Conservation (phyloP, 352 stramenopile species). For the Pythium biforme region DNA sequence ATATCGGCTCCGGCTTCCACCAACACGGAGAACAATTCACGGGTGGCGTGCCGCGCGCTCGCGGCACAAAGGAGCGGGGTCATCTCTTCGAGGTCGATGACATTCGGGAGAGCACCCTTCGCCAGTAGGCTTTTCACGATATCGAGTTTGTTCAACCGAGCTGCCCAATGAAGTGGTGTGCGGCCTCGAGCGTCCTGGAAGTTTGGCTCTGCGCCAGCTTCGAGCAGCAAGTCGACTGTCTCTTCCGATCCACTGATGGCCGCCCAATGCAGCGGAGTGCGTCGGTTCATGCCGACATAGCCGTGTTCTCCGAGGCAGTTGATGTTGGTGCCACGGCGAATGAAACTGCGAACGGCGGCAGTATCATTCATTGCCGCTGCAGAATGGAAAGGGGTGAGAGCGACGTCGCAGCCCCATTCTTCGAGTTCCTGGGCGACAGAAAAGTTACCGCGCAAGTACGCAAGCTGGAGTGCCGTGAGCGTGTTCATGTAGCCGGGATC, state of each 20-base stretch:
- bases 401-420: slow-evolving; percentile 79
- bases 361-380: slow-evolving; percentile 74
- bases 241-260: slow-evolving; percentile 62
- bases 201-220: slow-evolving; percentile 58
- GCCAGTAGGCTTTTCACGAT: slow-evolving; percentile 55
- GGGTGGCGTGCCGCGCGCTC: slow-evolving; percentile 57
- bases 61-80: slow-evolving; percentile 73
- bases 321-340: slow-evolving; percentile 69
- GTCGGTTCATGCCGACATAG: slow-evolving; percentile 82
- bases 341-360: slow-evolving; percentile 46
- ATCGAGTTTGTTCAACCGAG: slow-evolving; percentile 65
- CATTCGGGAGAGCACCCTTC: slow-evolving; percentile 64
- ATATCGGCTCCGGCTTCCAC: slow-evolving; percentile 62
- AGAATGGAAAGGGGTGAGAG: slow-evolving; percentile 71
- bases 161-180: slow-evolving; percentile 75
- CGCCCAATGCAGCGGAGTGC: slow-evolving; percentile 78
- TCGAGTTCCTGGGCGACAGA: slow-evolving; percentile 75
- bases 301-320: slow-evolving; percentile 77
- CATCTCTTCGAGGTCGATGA: slow-evolving; percentile 73
- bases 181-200: slow-evolving; percentile 63
- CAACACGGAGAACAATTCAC: slow-evolving; percentile 72
- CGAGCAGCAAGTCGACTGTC: slow-evolving; percentile 60
- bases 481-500: slow-evolving; percentile 84
- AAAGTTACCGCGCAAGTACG: slow-evolving; percentile 80
- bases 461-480: slow-evolving; percentile 79